Evolutionary conservation across 2,329 filamentous ascomycete species (phyloP).

Genomic region (Stagonosporopsis rhizophila): DNA sequence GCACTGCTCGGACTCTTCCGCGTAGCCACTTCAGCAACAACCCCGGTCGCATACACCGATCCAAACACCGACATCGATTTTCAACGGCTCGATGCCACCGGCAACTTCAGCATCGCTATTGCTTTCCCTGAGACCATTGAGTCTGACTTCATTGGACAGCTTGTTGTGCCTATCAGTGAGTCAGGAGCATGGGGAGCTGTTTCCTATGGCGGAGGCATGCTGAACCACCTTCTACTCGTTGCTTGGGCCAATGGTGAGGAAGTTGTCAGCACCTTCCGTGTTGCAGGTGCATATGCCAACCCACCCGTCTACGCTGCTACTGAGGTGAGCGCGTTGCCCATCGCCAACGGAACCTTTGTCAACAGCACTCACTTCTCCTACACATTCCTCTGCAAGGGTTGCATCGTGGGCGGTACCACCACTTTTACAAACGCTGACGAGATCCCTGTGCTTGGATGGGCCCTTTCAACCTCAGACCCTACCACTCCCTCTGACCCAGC

Average conservation of each 20-base stretch:
- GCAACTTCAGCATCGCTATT: slow-evolving; percentile 16
- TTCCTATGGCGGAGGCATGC: slow-evolving; percentile 57
- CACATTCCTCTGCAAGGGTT: slow-evolving; percentile 60
- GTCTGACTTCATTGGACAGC: slow-evolving; percentile 20
- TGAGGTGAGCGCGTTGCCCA: slow-evolving; percentile 53
- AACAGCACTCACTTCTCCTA: slow-evolving; percentile 62
- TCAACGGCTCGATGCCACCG: slow-evolving; percentile 16
- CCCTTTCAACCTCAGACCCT: slow-evolving; percentile 24
- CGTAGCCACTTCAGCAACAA: slow-evolving; percentile 8
- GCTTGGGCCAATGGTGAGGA: slow-evolving; percentile 59
- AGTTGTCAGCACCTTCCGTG: slow-evolving; percentile 55
- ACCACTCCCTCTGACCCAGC: slow-evolving; percentile 24
- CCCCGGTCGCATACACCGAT: slow-evolving; percentile 21
- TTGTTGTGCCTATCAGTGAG: slow-evolving; percentile 18
- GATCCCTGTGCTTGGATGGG: slow-evolving; percentile 33
- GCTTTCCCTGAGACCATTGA: slow-evolving; percentile 18
- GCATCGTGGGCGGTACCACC: slow-evolving; percentile 39
- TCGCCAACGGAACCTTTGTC: slow-evolving; percentile 60
- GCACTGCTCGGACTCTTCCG: slow-evolving; percentile 19
- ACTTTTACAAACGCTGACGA: slow-evolving; percentile 36
- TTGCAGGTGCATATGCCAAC: slow-evolving; percentile 56
- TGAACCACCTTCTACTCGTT: slow-evolving; percentile 56
- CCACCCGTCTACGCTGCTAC: slow-evolving; percentile 54
- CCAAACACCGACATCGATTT: slow-evolving; percentile 23
- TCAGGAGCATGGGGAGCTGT: slow-evolving; percentile 55